Percentiles rank a stretch among this genome's conserved stretches.
phyloP scores from a whole-genome alignment of 257 asterid species.

The Paraleonurus japonicus region DNA sequence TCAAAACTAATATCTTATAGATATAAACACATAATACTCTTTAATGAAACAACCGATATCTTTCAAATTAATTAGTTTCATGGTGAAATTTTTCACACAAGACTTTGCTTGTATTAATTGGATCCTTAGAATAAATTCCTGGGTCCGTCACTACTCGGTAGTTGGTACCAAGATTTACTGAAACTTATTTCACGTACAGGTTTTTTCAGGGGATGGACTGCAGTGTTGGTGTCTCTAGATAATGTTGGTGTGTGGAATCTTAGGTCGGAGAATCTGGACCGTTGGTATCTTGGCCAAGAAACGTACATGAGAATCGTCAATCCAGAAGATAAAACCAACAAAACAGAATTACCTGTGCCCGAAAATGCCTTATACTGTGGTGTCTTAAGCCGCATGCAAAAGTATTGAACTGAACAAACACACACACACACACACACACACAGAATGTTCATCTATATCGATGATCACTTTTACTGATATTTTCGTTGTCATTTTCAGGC shows the following conservation, averaged over 20 bases:
- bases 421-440: background rate
- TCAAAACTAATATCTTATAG: too few species aligned
- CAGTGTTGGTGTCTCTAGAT: constrained; percentile 60
- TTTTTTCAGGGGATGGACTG: constrained; percentile 69
- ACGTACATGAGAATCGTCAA: constrained; percentile 46
- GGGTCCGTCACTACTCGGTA: too few species aligned
- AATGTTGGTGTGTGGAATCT: constrained; percentile 87
- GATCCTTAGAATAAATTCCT: too few species aligned
- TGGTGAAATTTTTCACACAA: too few species aligned
- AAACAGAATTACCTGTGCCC: constrained; percentile 48
- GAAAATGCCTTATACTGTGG: background rate
- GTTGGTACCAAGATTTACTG: background rate
- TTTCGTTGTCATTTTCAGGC: background rate
- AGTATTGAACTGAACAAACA: background rate
- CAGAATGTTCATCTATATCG: background rate
- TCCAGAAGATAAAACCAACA: constrained; percentile 62
- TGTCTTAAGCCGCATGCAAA: background rate
- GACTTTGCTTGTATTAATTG: too few species aligned
- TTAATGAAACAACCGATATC: too few species aligned
- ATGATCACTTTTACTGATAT: background rate
- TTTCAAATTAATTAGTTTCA: too few species aligned
- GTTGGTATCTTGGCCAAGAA: constrained; percentile 10
- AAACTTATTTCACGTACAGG: background rate
- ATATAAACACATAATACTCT: too few species aligned
- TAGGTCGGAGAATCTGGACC: constrained; percentile 66